These are phyloP conservation scores for Colletotrichum plurivorum DNA, from an alignment of 2,329 filamentous ascomycete genomes.

Conservation along the genomic window DNA sequence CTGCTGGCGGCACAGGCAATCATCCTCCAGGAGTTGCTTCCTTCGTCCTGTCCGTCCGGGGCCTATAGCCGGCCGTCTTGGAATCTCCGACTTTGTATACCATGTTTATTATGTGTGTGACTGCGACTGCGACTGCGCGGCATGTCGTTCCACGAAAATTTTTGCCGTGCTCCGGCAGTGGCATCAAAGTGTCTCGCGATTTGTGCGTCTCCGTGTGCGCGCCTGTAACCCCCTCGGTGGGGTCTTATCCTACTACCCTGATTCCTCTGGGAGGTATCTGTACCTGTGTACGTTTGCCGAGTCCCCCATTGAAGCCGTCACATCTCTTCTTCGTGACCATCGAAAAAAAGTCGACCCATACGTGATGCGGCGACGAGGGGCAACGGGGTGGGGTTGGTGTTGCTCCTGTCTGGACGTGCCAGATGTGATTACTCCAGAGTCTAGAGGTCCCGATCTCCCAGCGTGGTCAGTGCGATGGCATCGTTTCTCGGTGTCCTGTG, in stretches of 20 bases:
- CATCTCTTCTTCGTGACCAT: slow-evolving; percentile 26
- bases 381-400: slow-evolving; percentile 31
- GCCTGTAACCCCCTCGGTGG: slow-evolving; percentile 29
- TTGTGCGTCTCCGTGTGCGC: slow-evolving; percentile 32
- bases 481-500: slow-evolving; percentile 39
- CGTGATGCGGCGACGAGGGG: slow-evolving; percentile 33
- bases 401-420: slow-evolving; percentile 15
- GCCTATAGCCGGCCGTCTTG: slow-evolving; percentile 1
- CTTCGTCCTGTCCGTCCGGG: slow-evolving; percentile 15
- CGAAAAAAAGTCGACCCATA: slow-evolving; percentile 27
- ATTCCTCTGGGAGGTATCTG: slow-evolving; percentile 30
- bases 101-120: background rate
- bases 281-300: slow-evolving; percentile 22
- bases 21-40: slow-evolving; percentile 30
- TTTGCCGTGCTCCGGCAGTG: slow-evolving; percentile 15
- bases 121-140: slow-evolving; percentile 18
- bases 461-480: slow-evolving; percentile 29
- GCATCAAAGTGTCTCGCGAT: slow-evolving; percentile 21
- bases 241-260: slow-evolving; percentile 14
- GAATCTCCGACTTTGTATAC: slow-evolving; percentile 9
- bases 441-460: slow-evolving; percentile 18
- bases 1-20: slow-evolving; percentile 27
- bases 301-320: slow-evolving; percentile 19
- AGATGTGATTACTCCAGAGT: slow-evolving; percentile 6
- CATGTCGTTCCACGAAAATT: slow-evolving; percentile 18